These are phyloP conservation scores for Termitomyces sp. DNA, from an alignment of 768 basidiomycete species.

Conservation along the genomic window DNA sequence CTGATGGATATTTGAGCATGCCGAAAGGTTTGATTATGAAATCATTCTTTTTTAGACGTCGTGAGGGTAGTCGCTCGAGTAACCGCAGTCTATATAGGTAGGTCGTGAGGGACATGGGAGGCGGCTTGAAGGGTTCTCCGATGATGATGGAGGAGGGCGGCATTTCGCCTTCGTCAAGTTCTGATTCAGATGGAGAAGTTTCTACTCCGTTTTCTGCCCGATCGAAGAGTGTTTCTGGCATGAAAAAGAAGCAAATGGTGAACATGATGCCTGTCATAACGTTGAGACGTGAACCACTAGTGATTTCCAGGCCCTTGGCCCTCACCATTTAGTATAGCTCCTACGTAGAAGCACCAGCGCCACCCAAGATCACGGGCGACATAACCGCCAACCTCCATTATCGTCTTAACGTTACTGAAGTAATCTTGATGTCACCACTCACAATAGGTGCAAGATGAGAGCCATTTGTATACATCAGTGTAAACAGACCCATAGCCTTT, in stretches of 20 bases:
- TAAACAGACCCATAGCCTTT: conserved; percentile 38
- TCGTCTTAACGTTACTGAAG: neutral
- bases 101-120: conserved; percentile 18
- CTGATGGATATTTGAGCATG: conserved; percentile 37
- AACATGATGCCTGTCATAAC: conserved; percentile 21
- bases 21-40: conserved; percentile 29
- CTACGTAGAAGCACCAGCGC: conserved; percentile 41
- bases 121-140: conserved; percentile 21
- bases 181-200: neutral
- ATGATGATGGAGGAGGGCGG: neutral
- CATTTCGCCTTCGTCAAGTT: conserved; percentile 11
- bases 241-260: conserved; percentile 28
- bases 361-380: conserved; percentile 32
- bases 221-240: conserved; percentile 39
- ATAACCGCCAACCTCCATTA: conserved; percentile 29
- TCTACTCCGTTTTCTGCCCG: conserved; percentile 18
- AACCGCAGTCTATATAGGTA: conserved; percentile 27
- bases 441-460: conserved; percentile 38
- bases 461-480: conserved; percentile 35
- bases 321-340: conserved; percentile 35
- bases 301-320: neutral
- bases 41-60: conserved; percentile 21
- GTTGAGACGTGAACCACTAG: neutral
- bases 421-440: conserved; percentile 6
- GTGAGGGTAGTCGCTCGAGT: conserved; percentile 22